These are phyloP conservation scores for Somion occarium DNA, from an alignment of 1,284 basidiomycete species.

Conservation along the genomic window DNA sequence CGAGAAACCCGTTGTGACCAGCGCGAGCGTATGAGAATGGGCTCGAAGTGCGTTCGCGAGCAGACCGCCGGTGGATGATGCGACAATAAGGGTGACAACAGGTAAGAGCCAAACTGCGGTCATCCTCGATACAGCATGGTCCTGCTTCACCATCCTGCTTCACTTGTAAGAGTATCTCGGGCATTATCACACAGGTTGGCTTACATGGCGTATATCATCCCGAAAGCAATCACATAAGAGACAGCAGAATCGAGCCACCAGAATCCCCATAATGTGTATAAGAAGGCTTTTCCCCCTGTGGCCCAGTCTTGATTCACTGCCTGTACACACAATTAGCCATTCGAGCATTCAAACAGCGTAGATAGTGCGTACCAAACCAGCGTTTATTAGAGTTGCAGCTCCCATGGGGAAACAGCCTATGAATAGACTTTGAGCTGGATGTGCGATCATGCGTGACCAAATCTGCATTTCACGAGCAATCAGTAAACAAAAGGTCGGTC, in stretches of 20 bases:
- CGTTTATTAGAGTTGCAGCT: conserved; percentile 43
- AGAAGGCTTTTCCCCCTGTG: conserved; percentile 41
- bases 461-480: conserved; percentile 21
- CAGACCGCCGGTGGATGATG: conserved; percentile 52
- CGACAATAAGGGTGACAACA: conserved; percentile 58
- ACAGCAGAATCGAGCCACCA: conserved; percentile 59
- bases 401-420: conserved; percentile 62
- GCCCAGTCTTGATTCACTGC: conserved; percentile 30
- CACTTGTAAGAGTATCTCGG: too few species aligned
- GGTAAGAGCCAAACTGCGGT: conserved; percentile 57
- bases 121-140: conserved; percentile 41
- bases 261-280: conserved; percentile 49
- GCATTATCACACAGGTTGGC: too few species aligned
- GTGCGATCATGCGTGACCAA: conserved; percentile 32
- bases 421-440: conserved; percentile 55
- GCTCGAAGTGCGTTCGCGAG: conserved; percentile 39
- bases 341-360: neutral
- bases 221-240: conserved; percentile 47
- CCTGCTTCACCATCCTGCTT: conserved; percentile 50
- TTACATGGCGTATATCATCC: conserved; percentile 52
- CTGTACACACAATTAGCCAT: conserved; percentile 11
- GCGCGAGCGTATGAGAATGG: conserved; percentile 38
- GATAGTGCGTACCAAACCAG: conserved; percentile 19
- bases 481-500: neutral
- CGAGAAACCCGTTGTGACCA: conserved; percentile 45